phyloP scores from a whole-genome alignment of 805 yeast species.

The Myxozyma neglecta region DNA sequence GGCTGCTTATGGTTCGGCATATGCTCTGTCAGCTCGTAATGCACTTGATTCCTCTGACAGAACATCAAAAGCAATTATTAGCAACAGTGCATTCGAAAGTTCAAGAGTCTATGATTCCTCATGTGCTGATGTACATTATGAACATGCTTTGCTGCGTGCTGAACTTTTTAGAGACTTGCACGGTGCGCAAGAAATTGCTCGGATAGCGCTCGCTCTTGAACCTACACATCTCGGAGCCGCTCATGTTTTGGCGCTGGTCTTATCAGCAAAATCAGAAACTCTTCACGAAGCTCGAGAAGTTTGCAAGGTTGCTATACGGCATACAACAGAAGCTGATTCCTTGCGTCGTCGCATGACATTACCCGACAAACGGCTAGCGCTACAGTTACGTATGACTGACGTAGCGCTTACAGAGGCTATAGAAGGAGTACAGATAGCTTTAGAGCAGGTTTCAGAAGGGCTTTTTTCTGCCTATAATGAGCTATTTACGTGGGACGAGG shows the following conservation, averaged over 20 bases:
- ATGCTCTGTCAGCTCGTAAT: slow-evolving; percentile 14
- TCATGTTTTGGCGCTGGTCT: slow-evolving; percentile 23
- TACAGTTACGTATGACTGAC: slow-evolving; percentile 26
- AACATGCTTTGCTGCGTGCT: slow-evolving; percentile 19
- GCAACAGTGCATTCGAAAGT: slow-evolving; percentile 16
- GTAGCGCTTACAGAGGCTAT: slow-evolving; percentile 25
- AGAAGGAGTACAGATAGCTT: slow-evolving; percentile 27
- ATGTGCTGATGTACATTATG: slow-evolving; percentile 11
- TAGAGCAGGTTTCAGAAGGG: slow-evolving; percentile 27
- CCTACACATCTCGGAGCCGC: slow-evolving; percentile 17
- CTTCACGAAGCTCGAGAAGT: slow-evolving; percentile 18
- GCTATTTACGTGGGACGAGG: slow-evolving; percentile 31
- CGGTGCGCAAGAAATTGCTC: slow-evolving; percentile 13
- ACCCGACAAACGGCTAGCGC: slow-evolving; percentile 22
- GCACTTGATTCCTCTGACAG: slow-evolving; percentile 10
- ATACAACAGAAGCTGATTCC: background rate
- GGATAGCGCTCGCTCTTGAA: slow-evolving; percentile 19
- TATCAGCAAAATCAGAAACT: slow-evolving; percentile 14
- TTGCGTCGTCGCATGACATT: slow-evolving; percentile 13
- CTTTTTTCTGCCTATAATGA: slow-evolving; percentile 27
- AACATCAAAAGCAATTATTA: background rate
- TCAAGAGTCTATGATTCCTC: slow-evolving; percentile 8
- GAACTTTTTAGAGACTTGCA: slow-evolving; percentile 11
- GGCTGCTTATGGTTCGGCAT: slow-evolving; percentile 27
- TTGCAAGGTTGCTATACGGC: slow-evolving; percentile 7